phyloP scores from a whole-genome alignment of 768 basidiomycete species.

The Russula virescens region DNA sequence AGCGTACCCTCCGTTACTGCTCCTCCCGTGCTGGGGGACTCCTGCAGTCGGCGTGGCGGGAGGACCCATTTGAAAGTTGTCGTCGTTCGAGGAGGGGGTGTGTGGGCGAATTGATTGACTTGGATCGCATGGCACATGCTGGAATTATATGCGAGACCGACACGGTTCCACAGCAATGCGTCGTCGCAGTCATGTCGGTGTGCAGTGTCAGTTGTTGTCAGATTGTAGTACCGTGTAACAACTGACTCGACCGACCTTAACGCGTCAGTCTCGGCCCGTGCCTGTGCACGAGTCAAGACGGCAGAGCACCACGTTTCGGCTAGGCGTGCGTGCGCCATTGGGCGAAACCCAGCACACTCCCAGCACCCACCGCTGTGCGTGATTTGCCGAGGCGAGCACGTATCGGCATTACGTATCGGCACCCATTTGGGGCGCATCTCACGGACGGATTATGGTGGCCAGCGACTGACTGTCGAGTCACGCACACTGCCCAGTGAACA shows the following conservation, averaged over 20 bases:
- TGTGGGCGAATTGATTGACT: background rate
- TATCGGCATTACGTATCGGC: background rate
- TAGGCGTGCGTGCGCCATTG: too few species aligned
- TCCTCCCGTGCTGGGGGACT: background rate
- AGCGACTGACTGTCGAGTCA: background rate
- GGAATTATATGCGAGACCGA: background rate
- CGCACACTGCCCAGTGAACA: background rate
- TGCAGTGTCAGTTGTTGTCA: background rate
- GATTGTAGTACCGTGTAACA: background rate
- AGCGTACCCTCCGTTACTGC: constrained; percentile 1
- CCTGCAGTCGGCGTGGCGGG: constrained; percentile 16
- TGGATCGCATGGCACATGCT: background rate
- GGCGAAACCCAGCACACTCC: too few species aligned
- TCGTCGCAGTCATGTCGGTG: background rate
- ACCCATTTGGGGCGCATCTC: background rate
- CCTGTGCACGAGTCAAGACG: too few species aligned
- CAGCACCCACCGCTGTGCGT: too few species aligned
- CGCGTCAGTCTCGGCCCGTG: too few species aligned
- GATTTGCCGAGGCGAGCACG: background rate
- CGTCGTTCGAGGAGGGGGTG: background rate
- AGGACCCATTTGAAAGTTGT: constrained; percentile 4
- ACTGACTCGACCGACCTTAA: constrained; percentile 5
- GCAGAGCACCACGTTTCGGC: too few species aligned
- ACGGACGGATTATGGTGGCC: background rate
- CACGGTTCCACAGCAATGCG: background rate